A percentile compares a stretch with the other conserved stretches of the same genome.
Conservation (phyloP, 1,139 yeast species). For the Diutina pseudorugosa region DNA sequence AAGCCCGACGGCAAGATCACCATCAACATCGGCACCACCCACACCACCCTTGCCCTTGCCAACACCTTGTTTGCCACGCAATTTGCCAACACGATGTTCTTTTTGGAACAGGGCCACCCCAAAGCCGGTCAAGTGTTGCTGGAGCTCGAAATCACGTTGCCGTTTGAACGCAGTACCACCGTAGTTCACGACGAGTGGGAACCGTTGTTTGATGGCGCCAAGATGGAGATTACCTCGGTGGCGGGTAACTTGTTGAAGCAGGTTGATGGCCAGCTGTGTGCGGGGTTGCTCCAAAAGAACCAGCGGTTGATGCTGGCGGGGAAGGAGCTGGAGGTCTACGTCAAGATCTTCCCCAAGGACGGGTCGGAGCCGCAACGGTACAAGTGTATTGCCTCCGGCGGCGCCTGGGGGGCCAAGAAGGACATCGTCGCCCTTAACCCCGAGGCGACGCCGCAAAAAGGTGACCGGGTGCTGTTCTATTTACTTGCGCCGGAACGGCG, state of each 20-base stretch:
- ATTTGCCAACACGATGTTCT: conserved; percentile 26
- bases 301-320: conserved; percentile 27
- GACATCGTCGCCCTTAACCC: conserved; percentile 48
- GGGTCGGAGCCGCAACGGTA: conserved; percentile 12
- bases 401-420: conserved; percentile 56
- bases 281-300: conserved; percentile 28
- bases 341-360: conserved; percentile 14
- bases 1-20: conserved; percentile 16
- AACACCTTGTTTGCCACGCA: conserved; percentile 30
- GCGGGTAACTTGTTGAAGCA: not conserved
- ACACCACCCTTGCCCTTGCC: conserved; percentile 19
- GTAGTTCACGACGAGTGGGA: not conserved
- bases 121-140: not conserved
- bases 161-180: not conserved
- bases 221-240: not conserved
- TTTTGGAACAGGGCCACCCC: conserved; percentile 10
- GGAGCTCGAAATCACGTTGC: not conserved
- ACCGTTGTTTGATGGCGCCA: not conserved
- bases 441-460: conserved; percentile 30
- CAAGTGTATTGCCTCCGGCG: conserved; percentile 54
- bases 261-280: conserved; percentile 1
- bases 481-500: conserved; percentile 31
- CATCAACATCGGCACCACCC: conserved; percentile 11
- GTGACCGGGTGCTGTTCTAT: conserved; percentile 36
- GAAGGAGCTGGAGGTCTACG: conserved; percentile 37